phyloP scores from a whole-genome alignment of 805 yeast genomes.

The Kodamaea fukazawae region DNA sequence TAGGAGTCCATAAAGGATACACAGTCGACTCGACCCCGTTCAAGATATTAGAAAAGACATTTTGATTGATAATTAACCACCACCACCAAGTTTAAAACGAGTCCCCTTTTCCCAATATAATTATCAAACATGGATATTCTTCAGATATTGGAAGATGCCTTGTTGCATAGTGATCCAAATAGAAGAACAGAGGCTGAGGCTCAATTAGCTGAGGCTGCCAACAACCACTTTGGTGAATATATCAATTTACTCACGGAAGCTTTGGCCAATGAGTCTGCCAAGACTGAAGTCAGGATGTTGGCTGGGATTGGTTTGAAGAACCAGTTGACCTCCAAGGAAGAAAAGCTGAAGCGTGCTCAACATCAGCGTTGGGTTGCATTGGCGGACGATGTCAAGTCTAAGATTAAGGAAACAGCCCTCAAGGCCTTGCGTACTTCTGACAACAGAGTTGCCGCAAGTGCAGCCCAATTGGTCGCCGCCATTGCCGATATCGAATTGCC shows the following conservation, averaged over 20 bases:
- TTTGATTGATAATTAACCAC: too few relatives aligned
- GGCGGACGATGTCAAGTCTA: slow-evolving; percentile 51
- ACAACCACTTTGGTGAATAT: slow-evolving; percentile 73
- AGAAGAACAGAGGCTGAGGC: slow-evolving; percentile 76
- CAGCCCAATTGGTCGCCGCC: slow-evolving; percentile 94
- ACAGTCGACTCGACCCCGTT: too few relatives aligned
- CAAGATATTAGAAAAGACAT: too few relatives aligned
- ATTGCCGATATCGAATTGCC: slow-evolving; percentile 96
- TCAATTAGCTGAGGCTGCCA: slow-evolving; percentile 67
- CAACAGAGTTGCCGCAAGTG: slow-evolving; percentile 78
- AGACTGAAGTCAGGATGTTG: slow-evolving; percentile 82
- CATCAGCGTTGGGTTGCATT: slow-evolving; percentile 73
- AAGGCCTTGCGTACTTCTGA: slow-evolving; percentile 61
- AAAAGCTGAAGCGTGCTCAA: slow-evolving; percentile 52
- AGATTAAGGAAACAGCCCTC: slow-evolving; percentile 61
- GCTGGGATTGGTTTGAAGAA: slow-evolving; percentile 89
- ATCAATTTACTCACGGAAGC: slow-evolving; percentile 67
- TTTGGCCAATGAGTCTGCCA: slow-evolving; percentile 60
- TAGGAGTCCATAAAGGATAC: too few relatives aligned
- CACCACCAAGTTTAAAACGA: too few relatives aligned
- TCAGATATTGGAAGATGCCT: slow-evolving; percentile 73
- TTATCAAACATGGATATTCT: slow-evolving; percentile 54
- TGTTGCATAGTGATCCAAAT: slow-evolving; percentile 62
- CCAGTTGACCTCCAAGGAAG: slow-evolving; percentile 80
- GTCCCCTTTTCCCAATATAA: too few relatives aligned